phyloP scores from a whole-genome alignment of 257 asterid species.

The Scutellaria barbata region DNA sequence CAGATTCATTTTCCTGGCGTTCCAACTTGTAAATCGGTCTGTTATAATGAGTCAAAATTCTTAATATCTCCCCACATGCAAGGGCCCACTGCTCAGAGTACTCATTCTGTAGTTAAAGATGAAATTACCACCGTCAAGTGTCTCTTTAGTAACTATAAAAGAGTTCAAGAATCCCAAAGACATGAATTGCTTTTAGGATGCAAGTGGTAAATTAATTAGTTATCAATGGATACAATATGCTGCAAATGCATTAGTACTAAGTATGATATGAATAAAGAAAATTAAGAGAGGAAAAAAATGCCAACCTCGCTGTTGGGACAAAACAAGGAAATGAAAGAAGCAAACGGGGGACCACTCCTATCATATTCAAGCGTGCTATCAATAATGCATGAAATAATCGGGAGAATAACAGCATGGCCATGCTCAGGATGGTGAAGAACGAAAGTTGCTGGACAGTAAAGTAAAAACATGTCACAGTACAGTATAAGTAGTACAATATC shows the following conservation, averaged over 20 bases:
- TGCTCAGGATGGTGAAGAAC: slow-evolving; percentile 99
- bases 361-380: slow-evolving; percentile 84
- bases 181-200: slow-evolving; percentile 13
- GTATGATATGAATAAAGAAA: slow-evolving; percentile 19
- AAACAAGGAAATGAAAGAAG: slow-evolving; percentile 92
- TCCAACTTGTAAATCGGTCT: slow-evolving; percentile 89
- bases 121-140: slow-evolving; percentile 31
- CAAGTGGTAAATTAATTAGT: slow-evolving; percentile 4
- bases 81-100: slow-evolving; percentile 99
- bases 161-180: slow-evolving; percentile 11
- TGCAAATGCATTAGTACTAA: slow-evolving; percentile 11
- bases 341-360: slow-evolving; percentile 74
- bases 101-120: slow-evolving; percentile 64
- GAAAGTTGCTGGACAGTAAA: slow-evolving; percentile 77
- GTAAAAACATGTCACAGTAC: slow-evolving; percentile 36
- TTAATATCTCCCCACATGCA: slow-evolving; percentile 96
- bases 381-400: slow-evolving; percentile 89
- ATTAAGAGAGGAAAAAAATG: not conserved
- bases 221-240: not conserved
- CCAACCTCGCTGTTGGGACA: slow-evolving; percentile 82
- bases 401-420: slow-evolving; percentile 95
- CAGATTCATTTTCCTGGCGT: slow-evolving; percentile 60
- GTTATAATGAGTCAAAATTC: slow-evolving; percentile 92
- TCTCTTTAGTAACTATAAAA: slow-evolving; percentile 29
- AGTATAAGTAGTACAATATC: not conserved